phyloP scores from a whole-genome alignment of 2,329 filamentous ascomycete species.

The Colletotrichum shisoi region DNA sequence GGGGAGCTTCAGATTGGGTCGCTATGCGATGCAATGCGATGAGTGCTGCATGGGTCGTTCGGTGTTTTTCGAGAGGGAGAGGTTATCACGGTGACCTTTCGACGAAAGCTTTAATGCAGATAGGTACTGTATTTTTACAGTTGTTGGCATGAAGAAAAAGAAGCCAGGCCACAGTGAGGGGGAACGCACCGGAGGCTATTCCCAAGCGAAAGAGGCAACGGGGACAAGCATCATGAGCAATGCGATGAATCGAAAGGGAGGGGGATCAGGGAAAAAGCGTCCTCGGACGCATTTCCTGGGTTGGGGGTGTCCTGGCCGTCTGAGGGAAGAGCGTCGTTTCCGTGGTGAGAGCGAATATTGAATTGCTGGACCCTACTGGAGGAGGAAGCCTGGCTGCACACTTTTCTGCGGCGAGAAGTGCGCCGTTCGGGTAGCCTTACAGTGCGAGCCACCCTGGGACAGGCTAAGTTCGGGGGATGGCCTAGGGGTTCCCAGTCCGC shows the following conservation, averaged over 20 bases:
- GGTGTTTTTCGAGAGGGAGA: not conserved
- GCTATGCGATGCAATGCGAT: slow-evolving; percentile 4
- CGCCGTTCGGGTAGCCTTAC: slow-evolving; percentile 28
- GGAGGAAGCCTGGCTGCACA: slow-evolving; percentile 13
- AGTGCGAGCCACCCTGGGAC: slow-evolving; percentile 30
- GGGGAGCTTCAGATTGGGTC: not conserved
- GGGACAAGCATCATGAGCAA: slow-evolving; percentile 26
- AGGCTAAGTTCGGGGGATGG: not conserved
- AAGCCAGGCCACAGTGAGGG: not conserved
- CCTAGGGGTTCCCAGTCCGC: not conserved
- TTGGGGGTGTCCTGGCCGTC: slow-evolving; percentile 3
- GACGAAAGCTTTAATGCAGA: not conserved
- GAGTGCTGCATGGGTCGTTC: slow-evolving; percentile 5
- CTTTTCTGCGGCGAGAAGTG: slow-evolving; percentile 21
- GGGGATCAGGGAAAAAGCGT: slow-evolving; percentile 1
- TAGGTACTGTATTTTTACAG: not conserved
- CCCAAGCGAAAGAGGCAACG: slow-evolving; percentile 18
- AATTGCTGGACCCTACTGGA: slow-evolving; percentile 21
- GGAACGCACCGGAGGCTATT: slow-evolving; percentile 19
- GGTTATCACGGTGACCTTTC: not conserved
- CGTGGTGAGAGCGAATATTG: slow-evolving; percentile 32
- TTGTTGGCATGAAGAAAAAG: not conserved
- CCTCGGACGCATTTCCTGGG: slow-evolving; percentile 18
- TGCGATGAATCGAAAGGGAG: slow-evolving; percentile 2
- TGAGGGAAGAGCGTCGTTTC: slow-evolving; percentile 20